Evolutionary conservation across 2,329 filamentous ascomycete genomes (phyloP).

Genomic region (Falciphora oryzae): DNA sequence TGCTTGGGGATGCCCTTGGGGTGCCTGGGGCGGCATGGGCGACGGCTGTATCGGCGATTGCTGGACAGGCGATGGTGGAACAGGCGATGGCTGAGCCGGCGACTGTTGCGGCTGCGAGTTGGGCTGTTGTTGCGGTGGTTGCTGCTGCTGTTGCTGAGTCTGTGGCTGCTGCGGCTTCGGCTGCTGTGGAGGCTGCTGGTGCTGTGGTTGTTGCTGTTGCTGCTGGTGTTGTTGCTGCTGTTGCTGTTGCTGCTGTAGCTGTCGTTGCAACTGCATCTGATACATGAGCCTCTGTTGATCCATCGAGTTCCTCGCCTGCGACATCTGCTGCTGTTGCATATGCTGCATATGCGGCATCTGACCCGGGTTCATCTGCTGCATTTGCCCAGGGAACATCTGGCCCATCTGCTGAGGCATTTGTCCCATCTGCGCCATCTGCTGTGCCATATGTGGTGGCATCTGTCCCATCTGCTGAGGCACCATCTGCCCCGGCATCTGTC

Average conservation of each 20-base stretch:
- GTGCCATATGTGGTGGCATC: constrained; percentile 26
- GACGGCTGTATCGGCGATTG: constrained; percentile 5
- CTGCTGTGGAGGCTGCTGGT: background rate
- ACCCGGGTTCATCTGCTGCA: constrained; percentile 28
- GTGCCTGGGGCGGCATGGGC: background rate
- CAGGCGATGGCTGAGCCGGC: background rate
- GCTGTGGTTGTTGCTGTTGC: constrained; percentile 1
- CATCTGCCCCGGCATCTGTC: constrained; percentile 37
- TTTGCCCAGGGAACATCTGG: constrained; percentile 28
- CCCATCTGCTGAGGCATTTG: constrained; percentile 30
- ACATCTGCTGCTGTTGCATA: constrained; percentile 30
- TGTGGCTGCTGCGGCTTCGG: constrained; percentile 1
- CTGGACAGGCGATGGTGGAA: background rate
- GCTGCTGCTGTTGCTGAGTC: constrained; percentile 59
- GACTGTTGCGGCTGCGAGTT: constrained; percentile 3
- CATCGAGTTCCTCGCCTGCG: constrained; percentile 47
- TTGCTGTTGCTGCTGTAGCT: constrained; percentile 4
- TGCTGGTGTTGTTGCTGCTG: constrained; percentile 5
- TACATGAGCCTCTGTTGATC: constrained; percentile 75
- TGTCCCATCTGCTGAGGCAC: constrained; percentile 46
- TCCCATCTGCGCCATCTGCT: constrained; percentile 26
- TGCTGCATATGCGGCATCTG: constrained; percentile 30
- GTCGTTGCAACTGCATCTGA: constrained; percentile 54
- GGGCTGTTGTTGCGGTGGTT: constrained; percentile 50
- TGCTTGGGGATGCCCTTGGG: constrained; percentile 28